Percentiles rank a stretch among this genome's conserved stretches.
Evolutionary conservation across 108 stramenopile genomes (phyloP).

Genomic region (Pseudonitzschia pungens): DNA sequence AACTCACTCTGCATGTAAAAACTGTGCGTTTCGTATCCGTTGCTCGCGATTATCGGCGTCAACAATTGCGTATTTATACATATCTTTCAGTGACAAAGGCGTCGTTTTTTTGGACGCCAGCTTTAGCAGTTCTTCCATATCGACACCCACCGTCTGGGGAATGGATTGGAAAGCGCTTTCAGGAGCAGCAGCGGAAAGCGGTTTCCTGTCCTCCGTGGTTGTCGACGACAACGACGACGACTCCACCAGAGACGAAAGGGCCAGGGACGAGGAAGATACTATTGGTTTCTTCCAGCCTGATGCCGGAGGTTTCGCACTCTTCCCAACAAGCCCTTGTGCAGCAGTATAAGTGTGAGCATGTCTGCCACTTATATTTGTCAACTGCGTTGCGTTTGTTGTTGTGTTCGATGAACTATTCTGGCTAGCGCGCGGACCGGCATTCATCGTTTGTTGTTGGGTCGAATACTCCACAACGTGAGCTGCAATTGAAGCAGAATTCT

Average conservation of each 20-base stretch:
- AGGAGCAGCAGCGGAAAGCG: neutral
- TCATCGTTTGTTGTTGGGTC: neutral
- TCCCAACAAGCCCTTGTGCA: neutral
- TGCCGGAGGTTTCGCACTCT: neutral
- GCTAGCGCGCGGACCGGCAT: neutral
- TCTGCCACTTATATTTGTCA: neutral
- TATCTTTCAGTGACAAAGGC: slow-evolving; percentile 74
- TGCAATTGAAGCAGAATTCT: neutral
- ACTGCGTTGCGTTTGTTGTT: neutral
- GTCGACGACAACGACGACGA: slow-evolving; percentile 1
- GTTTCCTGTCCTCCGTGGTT: neutral
- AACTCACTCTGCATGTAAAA: slow-evolving; percentile 61
- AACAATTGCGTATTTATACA: slow-evolving; percentile 82
- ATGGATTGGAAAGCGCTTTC: neutral
- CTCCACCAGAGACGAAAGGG: neutral
- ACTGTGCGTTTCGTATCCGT: slow-evolving; percentile 85
- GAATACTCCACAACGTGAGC: neutral
- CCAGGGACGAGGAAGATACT: neutral
- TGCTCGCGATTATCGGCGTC: slow-evolving; percentile 40
- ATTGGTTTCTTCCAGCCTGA: slow-evolving; percentile 18
- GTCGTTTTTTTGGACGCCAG: slow-evolving; percentile 79
- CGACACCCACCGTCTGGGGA: slow-evolving; percentile 20
- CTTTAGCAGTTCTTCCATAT: slow-evolving; percentile 62
- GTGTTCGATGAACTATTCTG: neutral
- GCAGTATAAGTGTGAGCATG: slow-evolving; percentile 5